phyloP scores from a whole-genome alignment of 306 rosid genomes.

The Spatholobus suberectus region DNA sequence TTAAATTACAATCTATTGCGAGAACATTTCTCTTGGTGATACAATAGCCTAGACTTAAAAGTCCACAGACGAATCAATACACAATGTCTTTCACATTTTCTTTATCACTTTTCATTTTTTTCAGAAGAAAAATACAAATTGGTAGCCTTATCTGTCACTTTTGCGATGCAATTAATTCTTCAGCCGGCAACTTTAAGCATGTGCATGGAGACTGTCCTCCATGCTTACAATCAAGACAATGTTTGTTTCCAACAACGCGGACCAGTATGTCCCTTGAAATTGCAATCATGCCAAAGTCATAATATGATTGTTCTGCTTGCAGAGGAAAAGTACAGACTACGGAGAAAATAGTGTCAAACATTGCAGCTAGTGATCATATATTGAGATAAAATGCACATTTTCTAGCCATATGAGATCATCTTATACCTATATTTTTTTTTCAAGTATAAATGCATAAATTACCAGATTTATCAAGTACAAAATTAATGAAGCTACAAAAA shows the following conservation, averaged over 20 bases:
- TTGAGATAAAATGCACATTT: background rate
- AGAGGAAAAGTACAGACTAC: background rate
- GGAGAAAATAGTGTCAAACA: slow-evolving; percentile 7
- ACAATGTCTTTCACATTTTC: background rate
- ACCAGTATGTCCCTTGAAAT: slow-evolving; percentile 46
- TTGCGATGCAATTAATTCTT: slow-evolving; percentile 27
- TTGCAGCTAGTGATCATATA: background rate
- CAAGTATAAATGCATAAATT: background rate
- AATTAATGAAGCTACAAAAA: background rate
- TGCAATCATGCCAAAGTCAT: slow-evolving; percentile 30
- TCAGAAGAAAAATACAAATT: background rate
- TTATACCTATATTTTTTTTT: background rate
- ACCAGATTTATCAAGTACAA: background rate
- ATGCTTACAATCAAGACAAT: slow-evolving; percentile 49
- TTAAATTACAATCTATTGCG: background rate
- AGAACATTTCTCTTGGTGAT: background rate
- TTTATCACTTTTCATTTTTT: background rate
- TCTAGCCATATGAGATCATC: background rate
- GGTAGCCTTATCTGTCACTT: slow-evolving; percentile 35
- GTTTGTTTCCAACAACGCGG: slow-evolving; percentile 48
- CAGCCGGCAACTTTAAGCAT: slow-evolving; percentile 32
- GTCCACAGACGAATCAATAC: slow-evolving; percentile 14
- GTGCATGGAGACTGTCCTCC: slow-evolving; percentile 39
- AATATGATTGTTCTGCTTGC: slow-evolving; percentile 28
- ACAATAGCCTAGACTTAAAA: background rate